Evolutionary conservation across 2,329 filamentous ascomycete species (phyloP), one percentile per base, ranked within the genome.

Genomic region (Calonectria pseudoturangicola): DNA sequence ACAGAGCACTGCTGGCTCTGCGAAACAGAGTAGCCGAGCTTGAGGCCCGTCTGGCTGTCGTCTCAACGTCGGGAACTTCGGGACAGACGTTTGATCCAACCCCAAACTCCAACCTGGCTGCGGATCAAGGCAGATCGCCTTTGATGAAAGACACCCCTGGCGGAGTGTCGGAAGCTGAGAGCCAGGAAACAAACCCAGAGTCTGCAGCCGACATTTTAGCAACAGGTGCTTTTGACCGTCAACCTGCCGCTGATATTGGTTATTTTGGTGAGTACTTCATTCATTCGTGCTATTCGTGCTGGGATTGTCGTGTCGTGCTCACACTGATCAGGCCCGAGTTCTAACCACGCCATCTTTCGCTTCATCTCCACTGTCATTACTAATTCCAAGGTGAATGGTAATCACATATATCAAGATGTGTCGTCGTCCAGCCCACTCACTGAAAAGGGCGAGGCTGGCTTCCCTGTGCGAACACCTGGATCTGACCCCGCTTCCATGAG

Each of bases 331-430:
- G 80, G 81, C 8, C 72, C 81, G 8, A 82, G 76, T 41, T 81
- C 81, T 10, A 82, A 82, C 45, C 81, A 82, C 63, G 78, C 79
- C 12, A 71, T 82, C 45, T 82, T 82, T 63, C 74, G 79, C 54
- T 76, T 77, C 8, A 70, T 82, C 3, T 79, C 79, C 0, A 74
- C 74, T 1, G 76, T 73, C 27, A 78, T 82, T 21, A 79, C 78
- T 8, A 79, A 79, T 41, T 66, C 78, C 12, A 74, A 76, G 8
- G 79, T 76, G 9, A 71, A 70, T 18, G 71, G 67, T 28, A 41
- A 36, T 6, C 66, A 54, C 8, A 63, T 74, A 1, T 73, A 73
- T 33, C 71, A 75, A 45, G 68, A 75, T 39, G 72, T 41, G 12
- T 10, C 54, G 12, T 33, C 71, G 1, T 66, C 68, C 16, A 72